These are phyloP conservation scores for Prunus dulcis DNA, from an alignment of 306 rosid genomes.

Conservation along the genomic window DNA sequence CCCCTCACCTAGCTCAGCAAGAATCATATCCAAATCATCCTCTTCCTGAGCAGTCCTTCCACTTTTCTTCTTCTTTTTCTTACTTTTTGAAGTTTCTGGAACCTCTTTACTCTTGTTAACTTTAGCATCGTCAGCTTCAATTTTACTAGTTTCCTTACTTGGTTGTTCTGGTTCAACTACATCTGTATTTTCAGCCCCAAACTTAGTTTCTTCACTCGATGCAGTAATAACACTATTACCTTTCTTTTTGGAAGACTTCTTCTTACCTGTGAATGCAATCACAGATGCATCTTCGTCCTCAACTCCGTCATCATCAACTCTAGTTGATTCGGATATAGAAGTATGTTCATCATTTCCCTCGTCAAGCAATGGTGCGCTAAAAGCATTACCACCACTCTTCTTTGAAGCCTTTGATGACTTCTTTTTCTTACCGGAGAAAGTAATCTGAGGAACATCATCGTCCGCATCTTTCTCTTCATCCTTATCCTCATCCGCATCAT, in stretches of 20 bases:
- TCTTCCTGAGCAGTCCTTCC: conserved; percentile 97
- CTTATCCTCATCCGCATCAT: conserved; percentile 42
- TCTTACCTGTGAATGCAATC: conserved; percentile 74
- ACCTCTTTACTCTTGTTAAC: conserved; percentile 52
- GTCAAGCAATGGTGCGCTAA: conserved; percentile 35
- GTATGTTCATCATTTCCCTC: conserved; percentile 43
- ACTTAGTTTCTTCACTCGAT: conserved; percentile 37
- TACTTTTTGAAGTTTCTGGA: conserved; percentile 63
- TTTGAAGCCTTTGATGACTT: conserved; percentile 66
- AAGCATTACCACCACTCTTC: conserved; percentile 44
- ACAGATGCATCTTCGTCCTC: conserved; percentile 47
- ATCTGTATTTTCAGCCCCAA: conserved; percentile 37
- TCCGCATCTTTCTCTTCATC: conserved; percentile 49
- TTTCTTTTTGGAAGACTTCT: conserved; percentile 86
- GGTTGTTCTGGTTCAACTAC: conserved; percentile 40
- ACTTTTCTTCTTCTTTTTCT: conserved; percentile 91
- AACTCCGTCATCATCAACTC: conserved; percentile 35
- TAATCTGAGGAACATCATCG: conserved; percentile 49
- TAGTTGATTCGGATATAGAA: conserved; percentile 39
- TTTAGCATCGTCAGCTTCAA: conserved; percentile 30
- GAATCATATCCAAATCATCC: conserved; percentile 91
- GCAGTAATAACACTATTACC: conserved; percentile 32
- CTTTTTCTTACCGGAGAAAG: conserved; percentile 84
- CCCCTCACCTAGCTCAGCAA: conserved; percentile 87
- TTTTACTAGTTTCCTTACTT: conserved; percentile 29